Evolutionary conservation across 2,329 filamentous ascomycete genomes (phyloP).

Genomic region (Plenodomus biglobosus): DNA sequence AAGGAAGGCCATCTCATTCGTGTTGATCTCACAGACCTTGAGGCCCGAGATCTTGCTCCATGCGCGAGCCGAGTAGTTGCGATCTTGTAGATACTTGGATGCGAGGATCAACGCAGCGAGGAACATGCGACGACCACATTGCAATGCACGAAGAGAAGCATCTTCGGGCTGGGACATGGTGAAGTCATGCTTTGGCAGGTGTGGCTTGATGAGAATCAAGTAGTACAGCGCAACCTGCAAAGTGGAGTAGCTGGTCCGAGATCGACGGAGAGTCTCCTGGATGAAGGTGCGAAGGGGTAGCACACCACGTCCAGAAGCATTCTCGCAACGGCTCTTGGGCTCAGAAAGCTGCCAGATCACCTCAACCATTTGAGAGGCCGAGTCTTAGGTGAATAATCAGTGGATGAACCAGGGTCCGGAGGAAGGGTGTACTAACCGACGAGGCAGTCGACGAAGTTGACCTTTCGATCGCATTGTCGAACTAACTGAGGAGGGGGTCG

Average conservation of each 20-base stretch:
- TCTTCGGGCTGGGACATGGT: slow-evolving; percentile 82
- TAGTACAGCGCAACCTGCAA: slow-evolving; percentile 97
- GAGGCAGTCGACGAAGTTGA: slow-evolving; percentile 93
- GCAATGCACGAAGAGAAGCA: slow-evolving; percentile 74
- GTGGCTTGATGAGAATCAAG: slow-evolving; percentile 87
- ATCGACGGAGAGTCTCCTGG: slow-evolving; percentile 92
- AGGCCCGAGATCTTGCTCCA: slow-evolving; percentile 99
- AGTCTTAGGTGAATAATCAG: slow-evolving; percentile 64
- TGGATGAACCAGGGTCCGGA: slow-evolving; percentile 39
- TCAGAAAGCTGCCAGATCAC: slow-evolving; percentile 95
- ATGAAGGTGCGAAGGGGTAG: slow-evolving; percentile 93
- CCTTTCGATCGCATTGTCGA: slow-evolving; percentile 87
- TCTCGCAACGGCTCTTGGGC: slow-evolving; percentile 71
- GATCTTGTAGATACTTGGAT: slow-evolving; percentile 96
- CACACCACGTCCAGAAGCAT: slow-evolving; percentile 68
- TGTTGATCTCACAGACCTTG: slow-evolving; percentile 89
- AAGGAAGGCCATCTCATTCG: slow-evolving; percentile 92
- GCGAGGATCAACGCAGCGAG: slow-evolving; percentile 90
- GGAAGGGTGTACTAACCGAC: slow-evolving; percentile 73
- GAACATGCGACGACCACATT: slow-evolving; percentile 97
- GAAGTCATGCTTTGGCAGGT: slow-evolving; percentile 80
- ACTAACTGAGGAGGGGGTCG: slow-evolving; percentile 73
- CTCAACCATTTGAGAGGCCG: slow-evolving; percentile 94
- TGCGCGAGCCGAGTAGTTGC: slow-evolving; percentile 94
- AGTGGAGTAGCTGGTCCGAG: slow-evolving; percentile 95